Percentiles rank a stretch among this genome's conserved stretches.
Conservation (phyloP, 495 filamentous ascomycete genomes). For the Xylaria palmicola region DNA sequence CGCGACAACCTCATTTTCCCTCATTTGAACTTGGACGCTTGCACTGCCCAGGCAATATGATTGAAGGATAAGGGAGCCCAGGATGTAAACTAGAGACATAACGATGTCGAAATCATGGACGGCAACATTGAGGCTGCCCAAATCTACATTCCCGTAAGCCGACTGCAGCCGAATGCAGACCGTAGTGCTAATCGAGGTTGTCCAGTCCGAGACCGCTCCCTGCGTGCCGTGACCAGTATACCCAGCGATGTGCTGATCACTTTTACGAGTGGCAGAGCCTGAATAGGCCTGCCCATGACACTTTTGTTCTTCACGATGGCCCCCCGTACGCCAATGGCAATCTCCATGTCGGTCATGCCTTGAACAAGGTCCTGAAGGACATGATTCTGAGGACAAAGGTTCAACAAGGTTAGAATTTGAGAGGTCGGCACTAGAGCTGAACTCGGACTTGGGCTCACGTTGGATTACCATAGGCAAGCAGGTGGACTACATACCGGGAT, state of each 20-base stretch:
- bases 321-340: conserved; percentile 94
- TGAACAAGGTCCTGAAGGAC: conserved; percentile 98
- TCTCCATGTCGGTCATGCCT: conserved; percentile 94
- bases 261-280: conserved; percentile 82
- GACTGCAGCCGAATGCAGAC: conserved; percentile 7
- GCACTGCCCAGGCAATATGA: background rate
- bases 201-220: conserved; percentile 47
- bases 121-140: conserved; percentile 49
- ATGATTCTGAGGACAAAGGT: conserved; percentile 81
- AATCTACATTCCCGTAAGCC: conserved; percentile 48
- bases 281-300: conserved; percentile 54
- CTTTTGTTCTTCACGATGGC: conserved; percentile 90
- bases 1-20: background rate
- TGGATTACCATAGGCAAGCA: conserved; percentile 45
- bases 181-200: conserved; percentile 20
- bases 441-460: conserved; percentile 14
- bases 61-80: background rate
- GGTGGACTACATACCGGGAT: conserved; percentile 88
- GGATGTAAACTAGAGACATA: conserved; percentile 23
- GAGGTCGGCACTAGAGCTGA: background rate
- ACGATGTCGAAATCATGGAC: conserved; percentile 52
- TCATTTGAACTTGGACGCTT: background rate
- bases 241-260: conserved; percentile 78
- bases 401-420: conserved; percentile 55
- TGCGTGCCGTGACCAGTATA: conserved; percentile 56